Conservation (phyloP, 2,329 filamentous ascomycete species). For the Botrytis fragariae region DNA sequence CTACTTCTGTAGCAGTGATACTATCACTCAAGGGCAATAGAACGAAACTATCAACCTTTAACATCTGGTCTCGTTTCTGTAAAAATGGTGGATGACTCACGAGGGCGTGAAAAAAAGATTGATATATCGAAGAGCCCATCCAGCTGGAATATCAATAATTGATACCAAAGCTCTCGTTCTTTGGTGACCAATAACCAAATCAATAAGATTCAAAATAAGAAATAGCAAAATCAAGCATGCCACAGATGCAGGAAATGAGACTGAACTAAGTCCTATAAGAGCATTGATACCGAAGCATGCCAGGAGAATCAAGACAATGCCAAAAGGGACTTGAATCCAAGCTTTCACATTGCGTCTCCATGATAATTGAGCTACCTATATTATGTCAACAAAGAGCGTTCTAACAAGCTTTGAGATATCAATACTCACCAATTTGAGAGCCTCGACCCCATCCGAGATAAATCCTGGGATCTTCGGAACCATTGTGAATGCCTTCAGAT, state of each 20-base stretch:
- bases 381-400: conserved; percentile 22
- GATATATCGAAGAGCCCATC: conserved; percentile 25
- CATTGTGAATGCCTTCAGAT: neutral
- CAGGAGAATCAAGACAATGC: conserved; percentile 41
- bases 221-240: conserved; percentile 57
- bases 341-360: conserved; percentile 38
- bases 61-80: neutral
- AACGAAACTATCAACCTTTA: conserved; percentile 45
- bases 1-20: conserved; percentile 53
- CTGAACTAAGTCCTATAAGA: conserved; percentile 45
- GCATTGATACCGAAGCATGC: conserved; percentile 44
- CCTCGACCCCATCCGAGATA: conserved; percentile 31
- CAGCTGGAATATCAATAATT: conserved; percentile 50
- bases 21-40: conserved; percentile 55
- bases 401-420: neutral
- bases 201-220: conserved; percentile 47
- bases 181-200: conserved; percentile 48
- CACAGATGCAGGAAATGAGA: conserved; percentile 59
- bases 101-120: conserved; percentile 26
- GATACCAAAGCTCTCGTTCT: conserved; percentile 49
- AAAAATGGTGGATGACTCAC: neutral
- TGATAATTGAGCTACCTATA: conserved; percentile 33
- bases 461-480: neutral
- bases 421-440: conserved; percentile 32
- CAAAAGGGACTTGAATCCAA: conserved; percentile 53